A percentile compares a stretch with the other conserved stretches of the same genome.
Conservation (phyloP, 495 filamentous ascomycete genomes). For the Penicillium pulvis region DNA sequence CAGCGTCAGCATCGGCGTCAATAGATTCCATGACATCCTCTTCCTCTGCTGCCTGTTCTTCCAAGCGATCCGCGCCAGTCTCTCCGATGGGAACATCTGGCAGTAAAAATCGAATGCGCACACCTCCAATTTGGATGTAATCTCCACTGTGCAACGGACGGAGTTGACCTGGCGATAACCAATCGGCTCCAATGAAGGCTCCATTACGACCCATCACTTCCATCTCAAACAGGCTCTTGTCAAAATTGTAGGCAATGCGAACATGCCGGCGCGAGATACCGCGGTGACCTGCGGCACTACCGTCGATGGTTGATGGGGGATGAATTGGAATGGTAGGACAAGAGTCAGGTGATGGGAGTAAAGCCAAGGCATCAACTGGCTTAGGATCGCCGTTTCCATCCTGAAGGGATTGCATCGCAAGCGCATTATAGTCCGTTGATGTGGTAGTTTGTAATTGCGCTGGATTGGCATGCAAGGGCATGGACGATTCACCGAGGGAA, state of each 20-base stretch:
- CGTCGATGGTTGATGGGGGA: constrained; percentile 64
- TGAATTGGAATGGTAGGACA: constrained; percentile 82
- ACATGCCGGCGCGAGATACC: constrained; percentile 85
- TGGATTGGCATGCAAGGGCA: constrained; percentile 45
- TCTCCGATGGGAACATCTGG: constrained; percentile 71
- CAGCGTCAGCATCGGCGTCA: constrained; percentile 29
- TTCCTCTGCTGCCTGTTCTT: constrained; percentile 57
- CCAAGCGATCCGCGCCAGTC: constrained; percentile 68
- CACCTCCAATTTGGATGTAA: constrained; percentile 76
- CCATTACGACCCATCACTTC: constrained; percentile 83
- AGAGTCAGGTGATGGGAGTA: constrained; percentile 54
- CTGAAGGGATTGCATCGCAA: constrained; percentile 49
- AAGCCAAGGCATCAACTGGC: constrained; percentile 42
- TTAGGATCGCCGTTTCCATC: constrained; percentile 41
- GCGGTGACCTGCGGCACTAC: constrained; percentile 61
- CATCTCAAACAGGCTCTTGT: constrained; percentile 73
- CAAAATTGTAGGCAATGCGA: constrained; percentile 78
- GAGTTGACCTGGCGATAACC: constrained; percentile 60
- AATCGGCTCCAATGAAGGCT: constrained; percentile 77
- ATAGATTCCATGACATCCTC: constrained; percentile 34
- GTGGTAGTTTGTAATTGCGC: constrained; percentile 44
- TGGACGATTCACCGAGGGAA: constrained; percentile 40
- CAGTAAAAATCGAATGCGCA: constrained; percentile 71
- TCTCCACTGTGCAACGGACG: constrained; percentile 71
- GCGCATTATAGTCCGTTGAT: constrained; percentile 45